Conservation (phyloP, 768 basidiomycete species). For the Megacollybia marginata region DNA sequence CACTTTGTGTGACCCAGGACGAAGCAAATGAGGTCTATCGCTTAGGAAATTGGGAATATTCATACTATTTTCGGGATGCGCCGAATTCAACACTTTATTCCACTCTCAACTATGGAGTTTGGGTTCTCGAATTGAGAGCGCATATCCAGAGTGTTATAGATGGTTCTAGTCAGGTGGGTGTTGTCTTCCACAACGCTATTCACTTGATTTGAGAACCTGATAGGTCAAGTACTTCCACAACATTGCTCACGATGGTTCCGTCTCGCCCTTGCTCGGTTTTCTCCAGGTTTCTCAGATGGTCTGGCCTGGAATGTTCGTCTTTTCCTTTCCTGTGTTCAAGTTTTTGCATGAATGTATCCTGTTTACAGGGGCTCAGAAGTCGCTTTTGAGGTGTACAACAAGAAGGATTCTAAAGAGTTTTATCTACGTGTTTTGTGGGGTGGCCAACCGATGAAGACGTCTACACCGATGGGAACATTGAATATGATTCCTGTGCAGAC, state of each 20-base stretch:
- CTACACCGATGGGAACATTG: constrained; percentile 36
- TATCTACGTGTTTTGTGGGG: constrained; percentile 43
- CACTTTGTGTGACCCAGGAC: constrained; percentile 34
- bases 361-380: constrained; percentile 38
- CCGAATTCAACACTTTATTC: constrained; percentile 35
- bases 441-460: constrained; percentile 41
- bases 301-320: constrained; percentile 44
- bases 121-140: constrained; percentile 35
- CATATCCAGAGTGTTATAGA: constrained; percentile 30
- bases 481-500: constrained; percentile 36
- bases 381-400: constrained; percentile 39
- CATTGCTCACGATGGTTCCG: constrained; percentile 45
- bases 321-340: neutral
- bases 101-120: constrained; percentile 37
- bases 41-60: constrained; percentile 57
- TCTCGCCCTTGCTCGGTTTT: constrained; percentile 40
- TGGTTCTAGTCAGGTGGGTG: constrained; percentile 26
- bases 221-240: constrained; percentile 38
- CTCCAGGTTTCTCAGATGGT: constrained; percentile 43
- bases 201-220: neutral
- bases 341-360: neutral
- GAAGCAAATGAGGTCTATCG: constrained; percentile 46
- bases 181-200: constrained; percentile 3
- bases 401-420: constrained; percentile 5
- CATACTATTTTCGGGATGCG: constrained; percentile 40